Base-by-base conservation (phyloP, 768 basidiomycete species). In the Pisolithus marmoratus region DNA sequence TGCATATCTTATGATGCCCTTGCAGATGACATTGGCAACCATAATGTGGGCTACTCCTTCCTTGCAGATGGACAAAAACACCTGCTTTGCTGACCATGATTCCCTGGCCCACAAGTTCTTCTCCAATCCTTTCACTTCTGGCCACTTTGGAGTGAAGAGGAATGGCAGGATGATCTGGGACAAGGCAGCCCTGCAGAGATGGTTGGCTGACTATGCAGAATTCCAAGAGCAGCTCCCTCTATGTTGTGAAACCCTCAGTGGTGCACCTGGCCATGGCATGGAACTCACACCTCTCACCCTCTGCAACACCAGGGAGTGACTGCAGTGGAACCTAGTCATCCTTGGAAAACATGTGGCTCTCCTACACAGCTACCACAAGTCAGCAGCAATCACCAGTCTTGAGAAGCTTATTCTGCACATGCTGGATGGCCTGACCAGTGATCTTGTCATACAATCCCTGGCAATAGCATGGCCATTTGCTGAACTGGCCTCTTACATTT, bases 361-460 rank as follows among this genome's bases (percentile, higher is more conserved):
- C 1, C 34, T 65, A 1, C 46, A 55, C 19, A 46, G 46, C 3
- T 64, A 62, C 40, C 50, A 54, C 36, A 62, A 68, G 47, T 54
- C 52, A 0, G 56, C 48, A 8, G n/a, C 54, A 2, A 34, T 58
- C n/a, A 49, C 54, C 12, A 47, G 52, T 17, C 6, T 38, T 2
- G 57, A 64, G 38, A 61, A 58, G 27, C 54, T 64, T 15, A 63
- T 68, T 17, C 69, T 67, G 2, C 62, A 64, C 34, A 54, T 60
- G 0, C 29, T 67, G 0, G 60, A 64, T 50, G 58, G 47, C 0
- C 51, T 67, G 17, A 56, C 51, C 1, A 48, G 60, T 2, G 62
- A 66, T 40, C 24, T 68, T 0, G 19, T 68, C 0, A 50, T 69
- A 5, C 63, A 67, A 45, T 44, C 61, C 11, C 60, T 63, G 5